phyloP scores from a whole-genome alignment of 1,284 basidiomycete species.

The Termitomyces sp. region DNA sequence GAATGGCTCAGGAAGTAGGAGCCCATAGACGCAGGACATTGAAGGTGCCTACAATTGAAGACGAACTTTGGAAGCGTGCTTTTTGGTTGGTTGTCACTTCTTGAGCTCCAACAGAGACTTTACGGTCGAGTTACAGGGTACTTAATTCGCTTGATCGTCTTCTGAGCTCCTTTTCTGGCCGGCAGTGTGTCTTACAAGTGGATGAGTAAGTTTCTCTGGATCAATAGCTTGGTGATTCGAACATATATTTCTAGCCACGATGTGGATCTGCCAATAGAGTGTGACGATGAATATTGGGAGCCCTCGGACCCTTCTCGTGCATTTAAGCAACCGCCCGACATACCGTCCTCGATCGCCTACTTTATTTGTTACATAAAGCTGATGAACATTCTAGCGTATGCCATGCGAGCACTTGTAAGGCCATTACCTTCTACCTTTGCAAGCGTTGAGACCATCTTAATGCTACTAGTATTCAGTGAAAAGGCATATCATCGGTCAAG shows the following conservation, averaged over 20 bases:
- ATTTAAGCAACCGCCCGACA: constrained; percentile 49
- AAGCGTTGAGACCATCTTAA: background rate
- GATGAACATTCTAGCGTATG: constrained; percentile 57
- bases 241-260: constrained; percentile 43
- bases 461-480: constrained; percentile 33
- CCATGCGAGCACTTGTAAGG: constrained; percentile 57
- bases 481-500: constrained; percentile 24
- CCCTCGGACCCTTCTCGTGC: constrained; percentile 33
- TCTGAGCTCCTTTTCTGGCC: constrained; percentile 52
- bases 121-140: constrained; percentile 27
- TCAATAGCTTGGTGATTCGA: background rate
- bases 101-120: background rate
- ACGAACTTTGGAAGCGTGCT: constrained; percentile 66
- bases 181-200: constrained; percentile 62
- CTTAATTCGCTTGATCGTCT: constrained; percentile 46
- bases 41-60: constrained; percentile 35
- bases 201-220: constrained; percentile 46
- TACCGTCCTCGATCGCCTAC: constrained; percentile 46
- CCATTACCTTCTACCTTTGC: background rate
- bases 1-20: constrained; percentile 51
- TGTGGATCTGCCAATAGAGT: constrained; percentile 58
- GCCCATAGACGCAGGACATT: constrained; percentile 38
- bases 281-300: constrained; percentile 73
- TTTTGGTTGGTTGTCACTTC: constrained; percentile 44
- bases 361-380: constrained; percentile 58